These are phyloP conservation scores for Dothidotthia symphoricarpi DNA, from an alignment of 2,329 filamentous ascomycete genomes.

Conservation along the genomic window DNA sequence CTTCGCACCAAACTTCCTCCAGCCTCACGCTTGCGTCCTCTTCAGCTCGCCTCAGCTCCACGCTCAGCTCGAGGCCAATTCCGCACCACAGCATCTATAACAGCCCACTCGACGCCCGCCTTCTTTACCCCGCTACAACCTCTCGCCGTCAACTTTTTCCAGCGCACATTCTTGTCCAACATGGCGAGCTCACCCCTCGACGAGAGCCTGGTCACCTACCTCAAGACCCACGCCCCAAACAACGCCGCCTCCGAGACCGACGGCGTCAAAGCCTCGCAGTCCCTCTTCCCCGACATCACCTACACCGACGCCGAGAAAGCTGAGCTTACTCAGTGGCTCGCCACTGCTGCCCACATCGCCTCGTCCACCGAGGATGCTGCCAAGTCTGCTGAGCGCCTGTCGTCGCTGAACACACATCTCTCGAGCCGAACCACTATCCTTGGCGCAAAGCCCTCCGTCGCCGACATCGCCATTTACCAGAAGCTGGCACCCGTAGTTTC, in stretches of 20 bases:
- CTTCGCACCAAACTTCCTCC: slow-evolving; percentile 24
- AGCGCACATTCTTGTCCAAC: slow-evolving; percentile 22
- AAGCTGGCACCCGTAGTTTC: slow-evolving; percentile 73
- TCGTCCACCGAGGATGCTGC: slow-evolving; percentile 56
- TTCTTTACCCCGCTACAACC: slow-evolving; percentile 37
- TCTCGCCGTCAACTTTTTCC: slow-evolving; percentile 33
- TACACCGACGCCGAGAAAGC: slow-evolving; percentile 79
- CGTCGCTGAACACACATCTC: slow-evolving; percentile 81
- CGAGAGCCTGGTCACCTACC: slow-evolving; percentile 35
- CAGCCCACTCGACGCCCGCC: slow-evolving; percentile 15
- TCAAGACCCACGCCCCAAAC: slow-evolving; percentile 40
- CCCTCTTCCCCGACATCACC: slow-evolving; percentile 66
- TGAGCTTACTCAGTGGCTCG: slow-evolving; percentile 87
- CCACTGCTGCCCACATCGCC: slow-evolving; percentile 69
- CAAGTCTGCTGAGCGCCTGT: slow-evolving; percentile 64
- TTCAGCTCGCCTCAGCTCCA: slow-evolving; percentile 6
- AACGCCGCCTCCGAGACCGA: slow-evolving; percentile 39
- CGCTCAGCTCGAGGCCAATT: slow-evolving; percentile 5
- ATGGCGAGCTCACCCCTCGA: slow-evolving; percentile 41
- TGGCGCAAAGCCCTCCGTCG: slow-evolving; percentile 83
- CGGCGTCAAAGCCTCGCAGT: slow-evolving; percentile 50
- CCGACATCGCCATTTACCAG: slow-evolving; percentile 80
- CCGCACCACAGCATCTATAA: slow-evolving; percentile 11
- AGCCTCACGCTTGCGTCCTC: slow-evolving; percentile 10
- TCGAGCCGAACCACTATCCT: slow-evolving; percentile 85